These are phyloP conservation scores for Dillenia turbinata DNA, from an alignment of 164 flowering plant genomes.

Conservation along the genomic window DNA sequence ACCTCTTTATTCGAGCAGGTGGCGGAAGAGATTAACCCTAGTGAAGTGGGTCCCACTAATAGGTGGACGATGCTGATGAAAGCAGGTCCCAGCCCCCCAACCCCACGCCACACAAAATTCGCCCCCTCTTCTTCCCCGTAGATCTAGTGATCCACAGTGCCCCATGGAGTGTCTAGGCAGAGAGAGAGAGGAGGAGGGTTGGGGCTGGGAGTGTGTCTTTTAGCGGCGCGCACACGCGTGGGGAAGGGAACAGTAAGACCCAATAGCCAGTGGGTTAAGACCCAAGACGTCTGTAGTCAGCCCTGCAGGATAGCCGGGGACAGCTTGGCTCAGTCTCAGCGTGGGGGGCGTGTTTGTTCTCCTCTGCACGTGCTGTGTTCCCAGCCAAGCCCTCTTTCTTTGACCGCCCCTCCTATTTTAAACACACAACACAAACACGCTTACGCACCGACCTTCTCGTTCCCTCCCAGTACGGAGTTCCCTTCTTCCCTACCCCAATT, in stretches of 20 bases:
- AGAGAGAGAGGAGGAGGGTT: neutral
- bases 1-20: constrained; percentile 5
- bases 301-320: constrained; percentile 42
- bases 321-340: constrained; percentile 15
- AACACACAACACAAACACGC: no score
- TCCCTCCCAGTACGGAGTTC: no score
- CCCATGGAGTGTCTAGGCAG: no score
- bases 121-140: no score
- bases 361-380: constrained; percentile 48
- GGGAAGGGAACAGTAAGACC: constrained; percentile 26
- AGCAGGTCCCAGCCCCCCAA: no score
- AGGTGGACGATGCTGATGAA: no score
- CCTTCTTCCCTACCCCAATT: no score
- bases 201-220: constrained; percentile 23
- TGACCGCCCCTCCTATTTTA: no score
- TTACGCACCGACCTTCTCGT: no score
- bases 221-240: constrained; percentile 34
- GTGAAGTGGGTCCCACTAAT: constrained; percentile 1
- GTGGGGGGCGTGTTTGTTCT: neutral
- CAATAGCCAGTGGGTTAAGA: constrained; percentile 28
- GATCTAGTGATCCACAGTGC: no score
- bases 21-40: no score
- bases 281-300: constrained; percentile 59
- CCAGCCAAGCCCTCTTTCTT: constrained; percentile 20
- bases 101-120: no score